Evolutionary conservation across 805 yeast genomes (phyloP).

Genomic region (Nematodospora valgi): DNA sequence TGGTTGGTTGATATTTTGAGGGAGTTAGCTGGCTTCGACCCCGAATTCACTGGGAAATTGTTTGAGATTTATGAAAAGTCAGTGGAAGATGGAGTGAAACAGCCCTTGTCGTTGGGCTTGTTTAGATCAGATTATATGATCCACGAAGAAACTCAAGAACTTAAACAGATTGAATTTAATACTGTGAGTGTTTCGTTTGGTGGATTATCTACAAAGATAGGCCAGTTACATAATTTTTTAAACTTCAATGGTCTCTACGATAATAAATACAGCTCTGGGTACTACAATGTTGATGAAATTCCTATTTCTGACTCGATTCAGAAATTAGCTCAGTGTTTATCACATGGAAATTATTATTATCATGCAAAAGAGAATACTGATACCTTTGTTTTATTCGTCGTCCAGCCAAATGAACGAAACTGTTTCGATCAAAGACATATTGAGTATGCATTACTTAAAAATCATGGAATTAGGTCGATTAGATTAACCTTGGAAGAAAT

Average conservation of each 20-base stretch:
- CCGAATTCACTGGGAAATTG: conserved; percentile 78
- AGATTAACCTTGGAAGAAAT: conserved; percentile 69
- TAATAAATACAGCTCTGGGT: conserved; percentile 34
- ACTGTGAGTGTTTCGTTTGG: conserved; percentile 96
- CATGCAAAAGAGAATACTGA: conserved; percentile 27
- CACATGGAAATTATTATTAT: conserved; percentile 62
- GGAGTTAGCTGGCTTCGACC: conserved; percentile 56
- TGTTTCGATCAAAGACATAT: conserved; percentile 87
- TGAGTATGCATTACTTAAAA: conserved; percentile 63
- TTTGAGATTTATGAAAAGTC: conserved; percentile 58
- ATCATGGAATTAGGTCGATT: conserved; percentile 55
- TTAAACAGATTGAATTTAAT: conserved; percentile 95
- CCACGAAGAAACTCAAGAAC: conserved; percentile 29
- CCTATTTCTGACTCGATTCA: conserved; percentile 67
- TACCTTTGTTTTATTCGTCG: conserved; percentile 68
- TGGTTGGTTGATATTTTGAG: conserved; percentile 63
- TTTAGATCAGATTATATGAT: conserved; percentile 88
- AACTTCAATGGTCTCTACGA: conserved; percentile 58
- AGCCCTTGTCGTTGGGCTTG: conserved; percentile 72
- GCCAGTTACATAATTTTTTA: conserved; percentile 67
- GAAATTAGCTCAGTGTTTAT: conserved; percentile 66
- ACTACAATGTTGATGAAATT: conserved; percentile 46
- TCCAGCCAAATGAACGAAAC: conserved; percentile 84
- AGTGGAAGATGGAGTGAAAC: conserved; percentile 42
- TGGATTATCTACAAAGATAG: conserved; percentile 79